Conservation (phyloP, 148 eudicot species). For the Limonium bicolor region DNA sequence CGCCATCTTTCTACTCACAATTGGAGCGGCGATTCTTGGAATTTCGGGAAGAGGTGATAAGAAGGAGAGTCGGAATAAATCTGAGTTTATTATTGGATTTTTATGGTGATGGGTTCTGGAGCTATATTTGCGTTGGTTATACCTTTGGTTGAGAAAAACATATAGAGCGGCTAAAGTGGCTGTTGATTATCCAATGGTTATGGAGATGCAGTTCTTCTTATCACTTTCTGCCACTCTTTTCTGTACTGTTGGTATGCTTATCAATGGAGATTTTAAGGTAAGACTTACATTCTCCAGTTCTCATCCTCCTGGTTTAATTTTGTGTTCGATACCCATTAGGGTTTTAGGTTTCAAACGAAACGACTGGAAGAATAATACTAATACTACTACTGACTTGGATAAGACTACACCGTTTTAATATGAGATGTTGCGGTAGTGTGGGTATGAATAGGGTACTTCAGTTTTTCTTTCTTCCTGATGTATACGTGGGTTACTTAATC, state of each 20-base stretch:
- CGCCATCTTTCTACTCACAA: constrained; percentile 38
- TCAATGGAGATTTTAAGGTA: constrained; percentile 48
- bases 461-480: too few relatives aligned
- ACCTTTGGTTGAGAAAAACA: constrained; percentile 39
- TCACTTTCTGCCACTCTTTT: constrained; percentile 40
- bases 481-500: too few relatives aligned
- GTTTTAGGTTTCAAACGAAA: too few relatives aligned
- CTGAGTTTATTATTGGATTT: constrained; percentile 31
- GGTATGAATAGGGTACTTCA: too few relatives aligned
- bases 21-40: constrained; percentile 44
- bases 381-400: too few relatives aligned
- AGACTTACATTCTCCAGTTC: too few relatives aligned
- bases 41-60: too few relatives aligned
- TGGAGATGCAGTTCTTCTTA: constrained; percentile 53
- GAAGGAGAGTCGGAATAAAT: constrained; percentile 17
- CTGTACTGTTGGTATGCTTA: constrained; percentile 39
- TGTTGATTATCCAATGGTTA: constrained; percentile 29
- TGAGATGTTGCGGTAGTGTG: too few relatives aligned
- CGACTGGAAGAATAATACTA: too few relatives aligned
- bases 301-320: too few relatives aligned
- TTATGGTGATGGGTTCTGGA: constrained; percentile 34
- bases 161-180: constrained; percentile 30
- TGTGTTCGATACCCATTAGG: too few relatives aligned
- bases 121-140: constrained; percentile 36
- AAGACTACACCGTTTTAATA: too few relatives aligned